These are phyloP conservation scores for Entophlyctis helioformis DNA, from an alignment of 192 early-diverging fungal species.

Conservation along the genomic window DNA sequence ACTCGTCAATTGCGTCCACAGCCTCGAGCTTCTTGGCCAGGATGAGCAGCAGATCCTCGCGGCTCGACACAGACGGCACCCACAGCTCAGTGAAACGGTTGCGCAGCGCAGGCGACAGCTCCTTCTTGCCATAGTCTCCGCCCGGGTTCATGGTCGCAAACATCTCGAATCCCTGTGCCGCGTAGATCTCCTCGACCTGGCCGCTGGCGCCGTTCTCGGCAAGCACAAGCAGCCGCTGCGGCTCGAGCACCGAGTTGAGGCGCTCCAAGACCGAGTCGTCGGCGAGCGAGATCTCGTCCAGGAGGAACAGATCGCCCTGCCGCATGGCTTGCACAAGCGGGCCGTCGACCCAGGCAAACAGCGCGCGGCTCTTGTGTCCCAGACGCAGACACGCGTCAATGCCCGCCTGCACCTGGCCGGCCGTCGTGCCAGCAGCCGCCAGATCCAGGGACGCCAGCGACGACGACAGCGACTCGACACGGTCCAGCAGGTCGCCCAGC, in stretches of 20 bases:
- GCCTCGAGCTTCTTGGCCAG: slow-evolving; percentile 14
- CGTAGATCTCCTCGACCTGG: slow-evolving; percentile 60
- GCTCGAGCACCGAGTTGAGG: slow-evolving; percentile 89
- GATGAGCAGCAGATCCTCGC: slow-evolving; percentile 54
- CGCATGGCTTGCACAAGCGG: slow-evolving; percentile 85
- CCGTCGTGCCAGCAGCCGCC: too few relatives aligned
- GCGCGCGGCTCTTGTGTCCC: slow-evolving; percentile 13
- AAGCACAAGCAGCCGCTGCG: slow-evolving; percentile 67
- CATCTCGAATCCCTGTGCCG: slow-evolving; percentile 67
- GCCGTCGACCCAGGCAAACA: slow-evolving; percentile 97
- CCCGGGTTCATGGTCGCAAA: slow-evolving; percentile 99
- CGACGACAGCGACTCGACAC: too few relatives aligned
- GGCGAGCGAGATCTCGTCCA: slow-evolving; percentile 97
- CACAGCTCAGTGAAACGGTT: slow-evolving; percentile 98
- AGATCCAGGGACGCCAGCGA: too few relatives aligned
- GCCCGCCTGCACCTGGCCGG: too few relatives aligned
- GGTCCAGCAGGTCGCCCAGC: too few relatives aligned
- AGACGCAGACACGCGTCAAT: too few relatives aligned
- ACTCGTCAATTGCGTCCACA: background rate
- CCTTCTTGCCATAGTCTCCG: slow-evolving; percentile 98
- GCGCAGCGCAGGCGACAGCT: slow-evolving; percentile 89
- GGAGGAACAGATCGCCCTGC: slow-evolving; percentile 73
- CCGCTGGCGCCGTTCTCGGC: slow-evolving; percentile 73
- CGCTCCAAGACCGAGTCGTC: slow-evolving; percentile 97
- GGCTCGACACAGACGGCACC: slow-evolving; percentile 77